phyloP scores from a whole-genome alignment of 176 grass and related monocot genomes.

The Rhynchospora tenuis region DNA sequence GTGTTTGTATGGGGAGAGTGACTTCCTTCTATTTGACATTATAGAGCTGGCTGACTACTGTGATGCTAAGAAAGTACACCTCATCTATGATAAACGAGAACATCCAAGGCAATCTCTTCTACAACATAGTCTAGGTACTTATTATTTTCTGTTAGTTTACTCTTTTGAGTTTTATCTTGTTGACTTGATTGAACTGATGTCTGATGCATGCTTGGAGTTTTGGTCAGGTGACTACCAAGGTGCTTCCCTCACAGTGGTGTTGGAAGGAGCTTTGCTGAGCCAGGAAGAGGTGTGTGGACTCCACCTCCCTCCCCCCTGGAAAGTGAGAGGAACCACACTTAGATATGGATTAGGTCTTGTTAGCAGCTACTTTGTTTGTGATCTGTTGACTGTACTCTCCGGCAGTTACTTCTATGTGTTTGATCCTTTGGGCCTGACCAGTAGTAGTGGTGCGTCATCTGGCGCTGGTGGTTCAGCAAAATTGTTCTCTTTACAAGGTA shows the following conservation, averaged over 20 bases:
- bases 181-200: not conserved
- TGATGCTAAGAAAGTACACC: conserved; percentile 85
- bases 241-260: conserved; percentile 84
- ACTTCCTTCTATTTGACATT: conserved; percentile 88
- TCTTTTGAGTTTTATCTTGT: not conserved
- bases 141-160: conserved; percentile 2
- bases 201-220: not conserved
- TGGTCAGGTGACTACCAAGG: conserved; percentile 74
- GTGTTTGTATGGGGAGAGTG: conserved; percentile 72
- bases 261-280: conserved; percentile 76
- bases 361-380: conserved; percentile 84
- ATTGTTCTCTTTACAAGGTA: conserved; percentile 92
- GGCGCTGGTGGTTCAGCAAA: conserved; percentile 51
- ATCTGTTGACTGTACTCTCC: conserved; percentile 87
- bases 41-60: conserved; percentile 90
- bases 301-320: conserved; percentile 87
- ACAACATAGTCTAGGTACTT: conserved; percentile 86
- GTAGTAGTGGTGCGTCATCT: conserved; percentile 40
- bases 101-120: conserved; percentile 88
- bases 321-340: conserved; percentile 71
- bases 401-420: conserved; percentile 87
- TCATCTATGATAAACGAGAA: conserved; percentile 94
- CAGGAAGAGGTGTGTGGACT: conserved; percentile 84
- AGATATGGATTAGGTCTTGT: conserved; percentile 91
- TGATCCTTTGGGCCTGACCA: conserved; percentile 83